Percentiles rank a stretch among this genome's conserved stretches.
Conservation (phyloP, 768 basidiomycete species). For the Leccinum sublutescens region DNA sequence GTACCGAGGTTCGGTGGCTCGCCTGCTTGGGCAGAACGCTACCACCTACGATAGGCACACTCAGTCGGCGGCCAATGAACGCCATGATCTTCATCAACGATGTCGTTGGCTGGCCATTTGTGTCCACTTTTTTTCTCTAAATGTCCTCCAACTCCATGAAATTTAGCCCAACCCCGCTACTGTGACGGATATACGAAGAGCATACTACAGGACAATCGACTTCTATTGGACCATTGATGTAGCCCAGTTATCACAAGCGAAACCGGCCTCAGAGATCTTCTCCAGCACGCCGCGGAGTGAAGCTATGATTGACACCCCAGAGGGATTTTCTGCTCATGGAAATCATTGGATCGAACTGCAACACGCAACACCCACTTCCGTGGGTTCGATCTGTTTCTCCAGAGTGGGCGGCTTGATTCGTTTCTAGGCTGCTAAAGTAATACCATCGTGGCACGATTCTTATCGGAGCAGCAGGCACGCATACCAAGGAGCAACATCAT, state of each 20-base stretch:
- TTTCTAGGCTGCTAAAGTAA: background rate
- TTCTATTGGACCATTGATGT: background rate
- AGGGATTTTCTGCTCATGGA: background rate
- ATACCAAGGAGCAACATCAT: conserved; percentile 9
- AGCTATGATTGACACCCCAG: background rate
- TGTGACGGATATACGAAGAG: background rate
- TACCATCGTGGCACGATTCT: background rate
- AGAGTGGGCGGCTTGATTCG: conserved; percentile 5
- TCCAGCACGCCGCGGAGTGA: background rate
- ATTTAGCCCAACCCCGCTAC: background rate
- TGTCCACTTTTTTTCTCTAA: background rate
- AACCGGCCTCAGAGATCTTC: background rate
- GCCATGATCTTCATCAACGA: background rate
- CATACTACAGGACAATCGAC: background rate
- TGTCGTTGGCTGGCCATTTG: background rate
- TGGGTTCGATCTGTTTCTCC: conserved; percentile 5
- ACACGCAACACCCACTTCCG: background rate
- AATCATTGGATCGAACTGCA: conserved; percentile 4
- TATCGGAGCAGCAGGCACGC: conserved; percentile 7
- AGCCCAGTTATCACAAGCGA: background rate
- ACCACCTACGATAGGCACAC: background rate
- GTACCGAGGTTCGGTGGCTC: background rate
- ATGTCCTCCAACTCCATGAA: background rate
- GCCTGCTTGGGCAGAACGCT: background rate
- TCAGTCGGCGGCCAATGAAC: background rate